These are phyloP conservation scores for Salvia miltiorrhiza DNA, from an alignment of 257 asterid genomes.

Conservation along the genomic window DNA sequence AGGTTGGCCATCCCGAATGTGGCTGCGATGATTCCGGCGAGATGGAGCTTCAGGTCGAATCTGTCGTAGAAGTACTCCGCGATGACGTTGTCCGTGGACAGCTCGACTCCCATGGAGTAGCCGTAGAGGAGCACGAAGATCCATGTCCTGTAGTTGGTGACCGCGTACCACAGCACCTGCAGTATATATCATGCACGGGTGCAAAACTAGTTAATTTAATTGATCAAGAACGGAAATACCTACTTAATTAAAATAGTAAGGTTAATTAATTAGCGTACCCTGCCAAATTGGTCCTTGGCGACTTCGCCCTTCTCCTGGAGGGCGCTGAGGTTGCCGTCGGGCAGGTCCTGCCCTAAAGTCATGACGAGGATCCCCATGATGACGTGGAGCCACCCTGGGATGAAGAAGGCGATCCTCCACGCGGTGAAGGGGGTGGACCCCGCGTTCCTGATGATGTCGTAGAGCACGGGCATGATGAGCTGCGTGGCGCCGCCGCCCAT, in stretches of 20 bases:
- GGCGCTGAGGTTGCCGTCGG: slow-evolving; percentile 53
- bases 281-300: slow-evolving; percentile 42
- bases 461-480: slow-evolving; percentile 58
- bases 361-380: slow-evolving; percentile 57
- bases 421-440: slow-evolving; percentile 58
- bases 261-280: slow-evolving; percentile 35
- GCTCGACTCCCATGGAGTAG: slow-evolving; percentile 69
- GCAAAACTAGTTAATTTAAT: too few species aligned
- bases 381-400: slow-evolving; percentile 61
- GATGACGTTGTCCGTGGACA: slow-evolving; percentile 53
- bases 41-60: slow-evolving; percentile 48
- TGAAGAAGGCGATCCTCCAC: slow-evolving; percentile 62
- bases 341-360: slow-evolving; percentile 65
- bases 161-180: slow-evolving; percentile 56
- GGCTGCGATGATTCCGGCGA: slow-evolving; percentile 61
- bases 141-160: slow-evolving; percentile 71
- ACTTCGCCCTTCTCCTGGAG: slow-evolving; percentile 54
- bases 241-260: too few species aligned
- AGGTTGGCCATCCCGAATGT: slow-evolving; percentile 60
- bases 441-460: slow-evolving; percentile 28
- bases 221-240: too few species aligned
- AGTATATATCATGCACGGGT: too few species aligned
- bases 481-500: slow-evolving; percentile 81
- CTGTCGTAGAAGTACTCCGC: slow-evolving; percentile 67
- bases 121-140: slow-evolving; percentile 59